phyloP scores from a whole-genome alignment of 2,329 filamentous ascomycete species.

The Penicillium oxalicum region DNA sequence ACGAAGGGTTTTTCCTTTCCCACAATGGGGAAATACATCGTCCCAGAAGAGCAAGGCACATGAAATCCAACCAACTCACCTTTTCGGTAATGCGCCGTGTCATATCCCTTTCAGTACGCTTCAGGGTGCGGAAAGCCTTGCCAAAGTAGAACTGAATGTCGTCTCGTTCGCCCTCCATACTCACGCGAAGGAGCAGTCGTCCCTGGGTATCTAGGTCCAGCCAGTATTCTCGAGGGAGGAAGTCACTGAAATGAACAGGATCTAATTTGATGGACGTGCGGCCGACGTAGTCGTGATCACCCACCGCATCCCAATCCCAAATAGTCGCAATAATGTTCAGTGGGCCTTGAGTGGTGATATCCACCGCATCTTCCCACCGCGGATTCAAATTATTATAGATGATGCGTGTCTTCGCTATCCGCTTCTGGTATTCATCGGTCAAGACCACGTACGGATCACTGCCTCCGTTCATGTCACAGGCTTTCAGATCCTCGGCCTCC shows the following conservation, averaged over 20 bases:
- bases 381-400: constrained; percentile 87
- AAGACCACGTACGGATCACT: constrained; percentile 97
- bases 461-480: constrained; percentile 89
- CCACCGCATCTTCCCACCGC: constrained; percentile 93
- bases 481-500: constrained; percentile 93
- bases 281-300: constrained; percentile 95
- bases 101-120: constrained; percentile 96
- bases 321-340: constrained; percentile 94
- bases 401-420: constrained; percentile 87
- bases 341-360: constrained; percentile 86
- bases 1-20: too few species aligned
- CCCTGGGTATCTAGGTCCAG: constrained; percentile 95
- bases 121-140: constrained; percentile 90
- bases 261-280: constrained; percentile 97
- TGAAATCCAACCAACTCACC: constrained; percentile 45
- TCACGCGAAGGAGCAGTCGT: constrained; percentile 78
- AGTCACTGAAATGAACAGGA: constrained; percentile 93
- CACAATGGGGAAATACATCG: too few species aligned
- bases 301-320: constrained; percentile 97
- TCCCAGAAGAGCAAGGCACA: background rate
- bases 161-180: constrained; percentile 97
- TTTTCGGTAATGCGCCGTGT: constrained; percentile 97
- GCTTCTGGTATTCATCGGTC: constrained; percentile 95
- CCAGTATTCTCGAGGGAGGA: constrained; percentile 94
- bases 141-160: constrained; percentile 99